Conservation (phyloP, 2,329 filamentous ascomycete species). For the Ophiosphaerella narmari region DNA sequence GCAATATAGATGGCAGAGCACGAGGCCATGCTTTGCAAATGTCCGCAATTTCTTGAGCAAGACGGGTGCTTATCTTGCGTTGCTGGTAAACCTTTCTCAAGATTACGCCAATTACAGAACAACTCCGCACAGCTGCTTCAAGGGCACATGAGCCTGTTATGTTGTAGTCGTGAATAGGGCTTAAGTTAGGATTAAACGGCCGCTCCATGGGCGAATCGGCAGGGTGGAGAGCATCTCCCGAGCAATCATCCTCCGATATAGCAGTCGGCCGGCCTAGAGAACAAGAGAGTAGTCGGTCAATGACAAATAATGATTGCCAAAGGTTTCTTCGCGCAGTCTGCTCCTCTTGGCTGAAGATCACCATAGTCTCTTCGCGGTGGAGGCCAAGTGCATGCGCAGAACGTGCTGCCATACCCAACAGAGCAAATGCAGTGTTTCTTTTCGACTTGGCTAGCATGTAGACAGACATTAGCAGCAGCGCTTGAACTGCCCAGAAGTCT, state of each 20-base stretch:
- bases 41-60: conserved; percentile 62
- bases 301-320: conserved; percentile 67
- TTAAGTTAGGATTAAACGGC: conserved; percentile 15
- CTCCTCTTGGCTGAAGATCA: conserved; percentile 56
- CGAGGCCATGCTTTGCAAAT: conserved; percentile 59
- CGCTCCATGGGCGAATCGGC: conserved; percentile 29
- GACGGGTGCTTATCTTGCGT: conserved; percentile 61
- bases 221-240: conserved; percentile 51
- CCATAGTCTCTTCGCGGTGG: conserved; percentile 64
- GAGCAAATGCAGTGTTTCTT: conserved; percentile 66
- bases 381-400: conserved; percentile 67
- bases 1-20: conserved; percentile 54
- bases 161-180: conserved; percentile 25
- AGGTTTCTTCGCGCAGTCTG: conserved; percentile 59
- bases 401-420: conserved; percentile 65
- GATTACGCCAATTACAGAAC: conserved; percentile 62
- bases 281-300: conserved; percentile 67
- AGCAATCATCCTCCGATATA: conserved; percentile 67
- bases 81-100: conserved; percentile 65
- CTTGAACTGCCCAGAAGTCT: conserved; percentile 69
- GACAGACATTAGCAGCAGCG: conserved; percentile 65
- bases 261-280: conserved; percentile 66
- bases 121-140: conserved; percentile 62
- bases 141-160: conserved; percentile 51
- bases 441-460: conserved; percentile 67